Base-by-base conservation (phyloP, 2,329 filamentous ascomycete species). In the Xylariaceae sp. region DNA sequence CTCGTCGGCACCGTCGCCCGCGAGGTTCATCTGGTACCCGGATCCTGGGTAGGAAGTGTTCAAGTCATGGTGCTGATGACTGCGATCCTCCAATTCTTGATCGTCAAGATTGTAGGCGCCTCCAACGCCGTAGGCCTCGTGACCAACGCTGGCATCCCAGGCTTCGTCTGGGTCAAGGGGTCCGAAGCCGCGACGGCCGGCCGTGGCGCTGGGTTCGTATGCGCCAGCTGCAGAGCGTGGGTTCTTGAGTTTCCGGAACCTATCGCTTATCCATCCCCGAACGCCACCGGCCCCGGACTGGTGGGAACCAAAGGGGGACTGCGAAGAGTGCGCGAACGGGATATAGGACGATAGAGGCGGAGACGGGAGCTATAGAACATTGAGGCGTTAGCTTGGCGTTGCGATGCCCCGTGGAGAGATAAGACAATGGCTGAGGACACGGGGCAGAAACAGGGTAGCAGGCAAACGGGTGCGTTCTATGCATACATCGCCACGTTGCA, bases 121-220 rank as follows among this genome's bases (percentile, higher is more conserved):
- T 5, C 23, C 56, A 50, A 53, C 56, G 52, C 62, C 62, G 42
- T 63, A 59, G n/a, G 57, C 84, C 73, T 92, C 89, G 66, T 85
- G 80, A 59, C 88, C 89, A 3, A 95, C 89, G 61, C 89, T 80
- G 64, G 89, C 76, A 75, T 94, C 90, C 91, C 91, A 96, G 1
- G 90, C 89, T 70, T 92, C 89, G 71, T 95, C 90, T 1, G 89
- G 89, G 69, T 94, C 90, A 51, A 91, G 80, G 3, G 85, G 79
- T 1, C 86, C 85, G 72, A 88, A 87, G 18, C 84, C 84, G 56
- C 82, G 74, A 57, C 80, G 78, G 57, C 77, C 76, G 51, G 76
- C 75, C 39, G 73, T 64, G 17, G 68, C 69, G 57, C 73, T 73
- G 45, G 49, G 81, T 76, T 92, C 89, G 77, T 91, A 92, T 51